Base-by-base conservation (phyloP, 352 stramenopile species). In the Phytophthora syringae region DNA sequence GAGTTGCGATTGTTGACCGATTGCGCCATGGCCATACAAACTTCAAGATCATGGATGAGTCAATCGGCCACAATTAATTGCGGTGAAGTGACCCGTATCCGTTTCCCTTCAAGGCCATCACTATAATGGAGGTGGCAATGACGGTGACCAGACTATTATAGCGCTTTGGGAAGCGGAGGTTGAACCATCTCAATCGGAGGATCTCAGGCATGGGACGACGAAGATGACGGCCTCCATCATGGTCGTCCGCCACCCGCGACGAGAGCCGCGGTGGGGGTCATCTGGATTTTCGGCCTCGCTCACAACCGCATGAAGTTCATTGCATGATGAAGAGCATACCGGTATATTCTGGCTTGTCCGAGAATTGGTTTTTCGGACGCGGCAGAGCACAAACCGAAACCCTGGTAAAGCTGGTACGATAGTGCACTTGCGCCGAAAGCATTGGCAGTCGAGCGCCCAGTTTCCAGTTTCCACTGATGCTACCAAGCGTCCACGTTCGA, bases 1-100 rank as follows among this genome's bases (percentile, higher is more conserved):
- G 52, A 62, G 49, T 60, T 67, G 64, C 62, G 44, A 54, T 53
- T 11, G 27, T 63, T 40, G 60, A 56, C 49, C 48, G 61, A 72
- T 71, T 75, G 67, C 67, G 37, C 34, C 20, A 60, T 24, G 27
- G 48, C 15, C 32, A 69, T 65, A 65, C 65, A 64, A 64, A 64
- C 11, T 47, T 30, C 59, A 68, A 72, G 40, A 48, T n/a, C 20
- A 18, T 53, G 25, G 52, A 15, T 42, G 37, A 52, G 51, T 61
- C 52, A 55, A 50, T 9, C 9, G 27, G 20, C 15, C 42, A 13
- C 28, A 22, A 27, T 52, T 60, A 53, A 39, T 62, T 54, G 24
- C 40, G 21, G 54, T 62, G 43, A 21, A 25, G 55, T 32, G 43
- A 34, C 43, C 5, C 16, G 43, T 21, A 50, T 50, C 43, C 43